These are phyloP conservation scores for Rhizopogon roseolus DNA, from an alignment of 768 basidiomycete genomes.

Conservation along the genomic window DNA sequence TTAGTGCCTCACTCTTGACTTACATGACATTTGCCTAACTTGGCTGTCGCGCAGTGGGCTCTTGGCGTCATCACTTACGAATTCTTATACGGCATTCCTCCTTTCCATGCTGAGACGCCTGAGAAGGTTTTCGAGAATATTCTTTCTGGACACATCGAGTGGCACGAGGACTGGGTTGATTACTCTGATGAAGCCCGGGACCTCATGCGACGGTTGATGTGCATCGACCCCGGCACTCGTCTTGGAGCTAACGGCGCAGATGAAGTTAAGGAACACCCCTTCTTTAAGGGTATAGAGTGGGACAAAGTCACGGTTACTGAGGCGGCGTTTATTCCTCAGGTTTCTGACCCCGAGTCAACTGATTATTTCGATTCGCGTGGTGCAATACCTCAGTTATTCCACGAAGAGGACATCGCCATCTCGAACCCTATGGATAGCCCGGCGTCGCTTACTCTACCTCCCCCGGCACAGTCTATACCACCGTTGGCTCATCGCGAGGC, in stretches of 20 bases:
- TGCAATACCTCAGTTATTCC: constrained; percentile 85
- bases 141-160: constrained; percentile 87
- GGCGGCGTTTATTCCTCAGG: constrained; percentile 93
- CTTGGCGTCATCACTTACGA: constrained; percentile 98
- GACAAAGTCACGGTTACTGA: constrained; percentile 82
- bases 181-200: constrained; percentile 82
- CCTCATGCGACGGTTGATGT: constrained; percentile 85
- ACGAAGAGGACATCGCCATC: constrained; percentile 75
- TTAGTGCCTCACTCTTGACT: constrained; percentile 33
- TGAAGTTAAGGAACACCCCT: constrained; percentile 90
- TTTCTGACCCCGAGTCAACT: constrained; percentile 96
- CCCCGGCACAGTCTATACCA: constrained; percentile 12
- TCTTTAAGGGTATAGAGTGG: constrained; percentile 92
- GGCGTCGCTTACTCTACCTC: constrained; percentile 16
- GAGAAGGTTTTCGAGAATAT: constrained; percentile 99
- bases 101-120: constrained; percentile 96
- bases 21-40: constrained; percentile 8
- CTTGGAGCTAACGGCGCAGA: constrained; percentile 85
- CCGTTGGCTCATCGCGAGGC: constrained; percentile 35
- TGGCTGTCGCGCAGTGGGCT: constrained; percentile 70
- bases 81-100: constrained; percentile 94
- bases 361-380: constrained; percentile 99
- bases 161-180: constrained; percentile 93
- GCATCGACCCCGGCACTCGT: constrained; percentile 70
- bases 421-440: constrained; percentile 46